Percentiles rank a stretch among this genome's conserved stretches.
Conservation (phyloP, 495 filamentous ascomycete genomes). For the Xylaria venustula region DNA sequence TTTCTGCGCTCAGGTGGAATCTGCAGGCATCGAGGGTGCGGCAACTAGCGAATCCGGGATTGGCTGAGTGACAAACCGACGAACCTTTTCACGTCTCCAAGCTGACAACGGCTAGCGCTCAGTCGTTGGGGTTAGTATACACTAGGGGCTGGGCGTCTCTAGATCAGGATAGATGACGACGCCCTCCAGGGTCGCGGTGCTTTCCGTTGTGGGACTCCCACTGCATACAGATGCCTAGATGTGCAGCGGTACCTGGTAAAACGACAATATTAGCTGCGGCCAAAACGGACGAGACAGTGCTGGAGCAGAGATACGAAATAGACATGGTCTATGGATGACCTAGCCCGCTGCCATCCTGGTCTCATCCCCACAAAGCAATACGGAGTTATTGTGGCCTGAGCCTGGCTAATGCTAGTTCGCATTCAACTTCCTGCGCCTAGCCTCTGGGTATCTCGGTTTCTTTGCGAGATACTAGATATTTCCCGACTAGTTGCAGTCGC, state of each 20-base stretch:
- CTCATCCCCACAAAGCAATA: too few species aligned
- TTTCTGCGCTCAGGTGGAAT: too few species aligned
- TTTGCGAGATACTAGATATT: neutral
- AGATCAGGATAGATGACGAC: constrained; percentile 2
- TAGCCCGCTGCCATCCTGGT: neutral
- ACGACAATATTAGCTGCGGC: too few species aligned
- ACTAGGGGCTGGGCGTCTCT: neutral
- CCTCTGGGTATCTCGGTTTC: too few species aligned
- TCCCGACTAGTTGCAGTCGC: neutral
- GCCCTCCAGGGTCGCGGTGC: constrained; percentile 4
- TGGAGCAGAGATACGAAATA: neutral
- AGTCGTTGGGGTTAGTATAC: neutral
- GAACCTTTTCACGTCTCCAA: too few species aligned
- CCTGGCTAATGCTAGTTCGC: neutral
- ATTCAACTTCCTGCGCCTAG: constrained; percentile 2
- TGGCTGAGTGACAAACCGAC: too few species aligned
- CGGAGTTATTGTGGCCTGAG: too few species aligned
- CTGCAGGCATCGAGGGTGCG: neutral
- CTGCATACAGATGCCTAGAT: neutral
- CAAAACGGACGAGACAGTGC: neutral
- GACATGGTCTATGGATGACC: neutral
- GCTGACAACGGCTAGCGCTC: neutral
- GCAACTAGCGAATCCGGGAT: neutral
- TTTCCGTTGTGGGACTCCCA: neutral
- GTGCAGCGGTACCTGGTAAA: too few species aligned